Evolutionary conservation across 768 basidiomycete genomes (phyloP).

Genomic region (Pisolithus sp.): DNA sequence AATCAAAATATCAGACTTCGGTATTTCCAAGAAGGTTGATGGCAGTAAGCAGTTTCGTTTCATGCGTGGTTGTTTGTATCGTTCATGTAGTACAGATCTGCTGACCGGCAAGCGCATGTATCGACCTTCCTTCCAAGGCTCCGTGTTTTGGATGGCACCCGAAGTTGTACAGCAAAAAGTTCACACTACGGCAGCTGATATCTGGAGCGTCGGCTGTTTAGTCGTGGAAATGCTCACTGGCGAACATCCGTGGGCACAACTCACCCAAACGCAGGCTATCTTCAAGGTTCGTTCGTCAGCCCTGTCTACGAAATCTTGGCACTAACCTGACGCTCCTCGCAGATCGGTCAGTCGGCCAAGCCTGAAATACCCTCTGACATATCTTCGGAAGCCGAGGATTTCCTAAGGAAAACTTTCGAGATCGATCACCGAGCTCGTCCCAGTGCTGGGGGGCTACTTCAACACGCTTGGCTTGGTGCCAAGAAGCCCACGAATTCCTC

Average conservation of each 20-base stretch:
- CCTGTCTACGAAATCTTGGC: not conserved
- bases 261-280: constrained; percentile 99
- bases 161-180: constrained; percentile 96
- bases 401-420: constrained; percentile 82
- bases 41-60: constrained; percentile 60
- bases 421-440: constrained; percentile 77
- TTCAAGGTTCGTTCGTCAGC: constrained; percentile 66
- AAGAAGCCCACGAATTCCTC: constrained; percentile 27
- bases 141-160: constrained; percentile 99
- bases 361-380: constrained; percentile 91
- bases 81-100: constrained; percentile 26
- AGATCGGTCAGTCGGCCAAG: constrained; percentile 90
- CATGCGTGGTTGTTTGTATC: constrained; percentile 17
- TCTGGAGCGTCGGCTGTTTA: constrained; percentile 94
- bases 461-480: constrained; percentile 60
- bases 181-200: constrained; percentile 89
- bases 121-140: constrained; percentile 91
- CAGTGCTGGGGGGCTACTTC: constrained; percentile 67
- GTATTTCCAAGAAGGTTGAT: constrained; percentile 96
- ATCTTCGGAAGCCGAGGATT: constrained; percentile 79
- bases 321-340: not conserved
- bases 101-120: constrained; percentile 65
- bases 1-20: constrained; percentile 95
- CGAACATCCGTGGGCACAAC: constrained; percentile 90
- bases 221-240: constrained; percentile 97